phyloP scores from a whole-genome alignment of 768 basidiomycete species.

The Strobilomyces echinocephalus region DNA sequence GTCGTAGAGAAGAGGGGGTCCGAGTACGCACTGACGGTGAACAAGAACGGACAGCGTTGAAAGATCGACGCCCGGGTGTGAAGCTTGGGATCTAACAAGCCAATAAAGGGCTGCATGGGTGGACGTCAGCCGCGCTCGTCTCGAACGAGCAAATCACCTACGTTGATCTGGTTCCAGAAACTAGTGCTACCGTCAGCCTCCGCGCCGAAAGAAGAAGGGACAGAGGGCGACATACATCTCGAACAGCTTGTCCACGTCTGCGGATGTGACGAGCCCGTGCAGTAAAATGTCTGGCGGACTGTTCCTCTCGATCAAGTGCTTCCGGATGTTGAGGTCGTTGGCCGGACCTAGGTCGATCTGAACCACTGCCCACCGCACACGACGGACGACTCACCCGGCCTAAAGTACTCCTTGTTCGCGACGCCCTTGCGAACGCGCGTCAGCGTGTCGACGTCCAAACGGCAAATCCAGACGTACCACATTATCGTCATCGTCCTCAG shows the following conservation, averaged over 20 bases:
- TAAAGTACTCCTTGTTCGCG: constrained; percentile 75
- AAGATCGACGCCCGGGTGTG: constrained; percentile 79
- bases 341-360: constrained; percentile 39
- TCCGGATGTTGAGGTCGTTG: constrained; percentile 63
- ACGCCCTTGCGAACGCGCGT: constrained; percentile 50
- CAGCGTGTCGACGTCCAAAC: constrained; percentile 4
- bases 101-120: constrained; percentile 50
- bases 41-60: constrained; percentile 82
- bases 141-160: constrained; percentile 29
- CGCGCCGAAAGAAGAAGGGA: too few relatives aligned
- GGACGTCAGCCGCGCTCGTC: neutral
- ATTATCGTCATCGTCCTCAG: constrained; percentile 57
- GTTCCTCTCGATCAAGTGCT: constrained; percentile 69
- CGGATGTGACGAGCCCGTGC: constrained; percentile 71
- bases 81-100: constrained; percentile 72
- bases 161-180: constrained; percentile 68
- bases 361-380: neutral
- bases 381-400: constrained; percentile 49
- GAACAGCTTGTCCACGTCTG: constrained; percentile 80
- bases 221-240: constrained; percentile 54
- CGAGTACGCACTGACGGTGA: constrained; percentile 68
- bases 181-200: constrained; percentile 33
- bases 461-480: constrained; percentile 38
- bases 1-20: neutral
- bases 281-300: constrained; percentile 79